These are phyloP conservation scores for Panellus pusillus DNA, from an alignment of 768 basidiomycete genomes.

Conservation along the genomic window DNA sequence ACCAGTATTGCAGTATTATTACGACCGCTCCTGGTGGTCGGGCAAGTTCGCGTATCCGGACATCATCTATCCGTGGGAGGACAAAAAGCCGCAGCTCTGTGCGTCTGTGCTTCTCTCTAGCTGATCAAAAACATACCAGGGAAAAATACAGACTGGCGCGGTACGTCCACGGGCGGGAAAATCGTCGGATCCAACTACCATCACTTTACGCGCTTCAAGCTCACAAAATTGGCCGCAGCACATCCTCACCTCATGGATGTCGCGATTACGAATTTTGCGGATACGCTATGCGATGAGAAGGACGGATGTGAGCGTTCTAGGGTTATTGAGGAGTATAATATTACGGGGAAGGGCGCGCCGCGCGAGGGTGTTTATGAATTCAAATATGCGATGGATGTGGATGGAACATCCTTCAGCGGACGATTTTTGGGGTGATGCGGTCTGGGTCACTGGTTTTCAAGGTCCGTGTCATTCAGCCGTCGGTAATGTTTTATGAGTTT, in stretches of 20 bases:
- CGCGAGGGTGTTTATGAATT: background rate
- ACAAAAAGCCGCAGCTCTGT: background rate
- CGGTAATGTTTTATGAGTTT: no score
- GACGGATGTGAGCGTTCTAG: background rate
- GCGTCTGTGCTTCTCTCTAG: background rate
- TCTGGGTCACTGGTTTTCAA: background rate
- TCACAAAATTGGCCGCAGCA: background rate
- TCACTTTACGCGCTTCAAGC: slow-evolving; percentile 5
- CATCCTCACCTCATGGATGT: slow-evolving; percentile 5
- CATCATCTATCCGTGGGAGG: slow-evolving; percentile 2
- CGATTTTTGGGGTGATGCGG: no score
- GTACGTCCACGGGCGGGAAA: slow-evolving; percentile 5
- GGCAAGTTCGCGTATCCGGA: background rate
- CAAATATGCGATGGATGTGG: background rate
- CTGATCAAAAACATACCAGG: background rate
- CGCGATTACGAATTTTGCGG: background rate
- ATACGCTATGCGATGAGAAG: background rate
- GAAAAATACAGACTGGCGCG: no score
- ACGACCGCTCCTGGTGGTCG: background rate
- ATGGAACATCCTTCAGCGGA: no score
- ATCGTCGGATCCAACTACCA: slow-evolving; percentile 9
- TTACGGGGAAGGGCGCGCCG: background rate
- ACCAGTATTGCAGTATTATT: slow-evolving; percentile 12
- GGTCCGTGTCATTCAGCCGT: no score
- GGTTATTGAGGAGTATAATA: background rate